phyloP scores from a whole-genome alignment of 495 filamentous ascomycete species.

The Neurospora pannonica region DNA sequence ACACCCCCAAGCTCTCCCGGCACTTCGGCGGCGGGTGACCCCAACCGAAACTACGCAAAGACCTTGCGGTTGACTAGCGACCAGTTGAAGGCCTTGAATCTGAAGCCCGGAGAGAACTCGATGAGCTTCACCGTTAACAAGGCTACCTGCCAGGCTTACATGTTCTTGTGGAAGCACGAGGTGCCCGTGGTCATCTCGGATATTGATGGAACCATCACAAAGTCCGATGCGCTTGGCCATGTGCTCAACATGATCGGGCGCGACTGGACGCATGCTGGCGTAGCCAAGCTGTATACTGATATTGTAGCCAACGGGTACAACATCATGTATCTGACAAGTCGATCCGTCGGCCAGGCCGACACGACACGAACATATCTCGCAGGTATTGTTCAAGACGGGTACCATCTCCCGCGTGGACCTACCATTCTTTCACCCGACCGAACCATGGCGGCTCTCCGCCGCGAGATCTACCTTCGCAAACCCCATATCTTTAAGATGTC shows the following conservation, averaged over 20 bases:
- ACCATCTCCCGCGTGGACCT: constrained; percentile 76
- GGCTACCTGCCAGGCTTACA: constrained; percentile 80
- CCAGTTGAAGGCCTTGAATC: constrained; percentile 76
- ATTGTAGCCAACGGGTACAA: constrained; percentile 97
- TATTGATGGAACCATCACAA: constrained; percentile 98
- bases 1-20: constrained; percentile 75
- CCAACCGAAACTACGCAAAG: constrained; percentile 85
- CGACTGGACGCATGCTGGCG: constrained; percentile 95
- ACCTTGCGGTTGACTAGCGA: constrained; percentile 93
- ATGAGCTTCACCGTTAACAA: constrained; percentile 96
- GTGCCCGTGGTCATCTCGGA: constrained; percentile 94
- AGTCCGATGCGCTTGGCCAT: constrained; percentile 95
- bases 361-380: constrained; percentile 84
- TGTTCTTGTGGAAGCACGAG: constrained; percentile 88
- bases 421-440: constrained; percentile 92
- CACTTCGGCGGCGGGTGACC: constrained; percentile 48
- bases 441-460: constrained; percentile 87
- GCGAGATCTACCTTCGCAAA: constrained; percentile 92
- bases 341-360: constrained; percentile 88
- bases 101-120: constrained; percentile 76
- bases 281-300: constrained; percentile 94
- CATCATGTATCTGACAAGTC: constrained; percentile 93
- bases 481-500: constrained; percentile 99
- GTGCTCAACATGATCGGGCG: constrained; percentile 96
- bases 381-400: constrained; percentile 81